A percentile compares a stretch with the other conserved stretches of the same genome.
Evolutionary conservation across 768 basidiomycete genomes (phyloP).

Genomic region (Tremella yokohamensis): DNA sequence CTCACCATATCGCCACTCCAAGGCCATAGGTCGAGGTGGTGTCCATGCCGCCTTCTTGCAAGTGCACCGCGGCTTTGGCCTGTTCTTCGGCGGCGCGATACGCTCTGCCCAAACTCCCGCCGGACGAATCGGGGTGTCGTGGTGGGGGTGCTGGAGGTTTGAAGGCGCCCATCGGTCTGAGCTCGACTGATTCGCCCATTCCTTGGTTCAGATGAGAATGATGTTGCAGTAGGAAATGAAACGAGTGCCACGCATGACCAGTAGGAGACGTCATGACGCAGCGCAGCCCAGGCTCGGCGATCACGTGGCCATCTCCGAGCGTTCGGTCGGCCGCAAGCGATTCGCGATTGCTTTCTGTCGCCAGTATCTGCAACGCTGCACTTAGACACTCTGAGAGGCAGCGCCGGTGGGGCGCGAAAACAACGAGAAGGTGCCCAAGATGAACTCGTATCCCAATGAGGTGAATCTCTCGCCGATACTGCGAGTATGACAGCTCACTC

Average conservation of each 20-base stretch:
- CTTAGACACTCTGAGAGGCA: no score
- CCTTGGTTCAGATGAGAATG: not conserved
- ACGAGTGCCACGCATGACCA: no score
- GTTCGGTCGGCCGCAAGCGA: no score
- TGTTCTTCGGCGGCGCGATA: slow-evolving; percentile 40
- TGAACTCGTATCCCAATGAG: slow-evolving; percentile 88
- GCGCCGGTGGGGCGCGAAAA: no score
- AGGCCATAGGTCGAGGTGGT: slow-evolving; percentile 42
- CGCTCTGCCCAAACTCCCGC: slow-evolving; percentile 24
- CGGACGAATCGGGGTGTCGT: not conserved
- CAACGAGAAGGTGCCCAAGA: slow-evolving; percentile 41
- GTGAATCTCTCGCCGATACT: slow-evolving; percentile 18
- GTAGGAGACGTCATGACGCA: no score
- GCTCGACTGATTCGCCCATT: slow-evolving; percentile 2
- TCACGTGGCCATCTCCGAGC: no score
- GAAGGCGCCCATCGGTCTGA: slow-evolving; percentile 4
- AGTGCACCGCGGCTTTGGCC: slow-evolving; percentile 42
- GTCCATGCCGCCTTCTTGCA: slow-evolving; percentile 46
- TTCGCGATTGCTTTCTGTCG: no score
- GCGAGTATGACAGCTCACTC: not conserved
- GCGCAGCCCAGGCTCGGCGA: no score
- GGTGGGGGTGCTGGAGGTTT: slow-evolving; percentile 8
- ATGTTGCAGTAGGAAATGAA: no score
- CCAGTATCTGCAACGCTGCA: not conserved
- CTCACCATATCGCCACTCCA: slow-evolving; percentile 43